Conservation (phyloP, 2,329 filamentous ascomycete genomes). For the Claviceps africana region DNA sequence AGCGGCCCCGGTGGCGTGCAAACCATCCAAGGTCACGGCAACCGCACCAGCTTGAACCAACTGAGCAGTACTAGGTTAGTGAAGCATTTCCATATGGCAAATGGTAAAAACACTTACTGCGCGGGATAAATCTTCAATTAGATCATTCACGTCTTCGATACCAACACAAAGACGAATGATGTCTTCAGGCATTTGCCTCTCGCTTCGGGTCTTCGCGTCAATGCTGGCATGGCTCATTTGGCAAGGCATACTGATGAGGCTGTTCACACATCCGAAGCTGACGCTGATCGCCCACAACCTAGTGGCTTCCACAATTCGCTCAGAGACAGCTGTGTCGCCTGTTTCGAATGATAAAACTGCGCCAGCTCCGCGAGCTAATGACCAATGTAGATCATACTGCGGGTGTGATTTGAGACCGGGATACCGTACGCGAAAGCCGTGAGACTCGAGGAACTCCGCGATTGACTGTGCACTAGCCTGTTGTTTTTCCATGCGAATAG, state of each 20-base stretch:
- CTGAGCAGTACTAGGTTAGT: constrained; percentile 23
- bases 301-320: constrained; percentile 87
- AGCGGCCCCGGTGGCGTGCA: constrained; percentile 45
- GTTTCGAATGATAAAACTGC: constrained; percentile 95
- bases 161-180: constrained; percentile 91
- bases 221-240: constrained; percentile 99
- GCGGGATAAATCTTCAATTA: constrained; percentile 83
- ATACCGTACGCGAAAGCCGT: constrained; percentile 90
- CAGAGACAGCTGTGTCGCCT: constrained; percentile 66
- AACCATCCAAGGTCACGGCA: constrained; percentile 68
- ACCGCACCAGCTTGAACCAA: constrained; percentile 92
- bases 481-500: constrained; percentile 97
- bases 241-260: constrained; percentile 97
- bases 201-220: constrained; percentile 79
- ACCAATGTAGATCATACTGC: constrained; percentile 92
- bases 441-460: constrained; percentile 77
- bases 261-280: constrained; percentile 96
- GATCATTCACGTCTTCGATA: constrained; percentile 82
- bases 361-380: constrained; percentile 84
- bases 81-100: not conserved
- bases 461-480: constrained; percentile 84
- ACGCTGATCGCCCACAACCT: constrained; percentile 91
- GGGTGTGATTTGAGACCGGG: constrained; percentile 89
- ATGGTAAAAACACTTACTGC: constrained; percentile 50
- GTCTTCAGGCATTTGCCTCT: constrained; percentile 89